Base-by-base conservation (phyloP, 441 rosid genomes). In the Erodium trifolium region DNA sequence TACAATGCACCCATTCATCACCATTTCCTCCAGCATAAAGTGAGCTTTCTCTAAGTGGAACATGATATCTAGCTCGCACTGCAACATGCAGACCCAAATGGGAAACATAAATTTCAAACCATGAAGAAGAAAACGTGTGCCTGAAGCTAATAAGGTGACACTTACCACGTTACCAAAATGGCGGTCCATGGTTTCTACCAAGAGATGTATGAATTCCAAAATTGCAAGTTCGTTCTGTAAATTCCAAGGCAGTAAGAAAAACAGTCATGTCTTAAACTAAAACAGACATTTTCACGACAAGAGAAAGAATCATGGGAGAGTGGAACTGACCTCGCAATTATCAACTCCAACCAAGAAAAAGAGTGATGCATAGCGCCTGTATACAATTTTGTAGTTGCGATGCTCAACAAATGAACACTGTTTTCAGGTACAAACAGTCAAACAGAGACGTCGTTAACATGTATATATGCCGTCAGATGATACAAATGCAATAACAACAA, bases 381-480 rank as follows among this genome's bases (percentile, higher is more conserved):
- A 89, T 19, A 93, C 93, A 47, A 91, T 89, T 80, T 93, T 93
- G 91, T 93, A 89, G 81, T 89, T 91, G 68, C 97, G 96, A 82
- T 93, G 97, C 87, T 91, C 99, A 9, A 93, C 97, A 71, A 91
- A 93, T 2, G 99, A 94, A 80, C 98, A 94, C 99, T 93, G 90
- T 68, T 39, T 67, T 45, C 67, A 63, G 12, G 0, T 41, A 11
- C 47, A 41, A 41, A 8, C 47, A 23, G 27, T 37, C 10, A 57
- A 35, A 63, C 39, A 27, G 5, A 60, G 35, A 2, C 47, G 19
- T 19, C 19, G 53, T 1, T 59, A 66, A 39, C 13, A 34, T 23
- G 64, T 18, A 16, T 6, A 60, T 1, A 9, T 19, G 31, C 27
- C 1, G 31, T 60, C 64, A 60, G 64, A 60, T 60, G 17, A 23